Evolutionary conservation across 768 basidiomycete species (phyloP).

Genomic region (Boletus barrowsii): DNA sequence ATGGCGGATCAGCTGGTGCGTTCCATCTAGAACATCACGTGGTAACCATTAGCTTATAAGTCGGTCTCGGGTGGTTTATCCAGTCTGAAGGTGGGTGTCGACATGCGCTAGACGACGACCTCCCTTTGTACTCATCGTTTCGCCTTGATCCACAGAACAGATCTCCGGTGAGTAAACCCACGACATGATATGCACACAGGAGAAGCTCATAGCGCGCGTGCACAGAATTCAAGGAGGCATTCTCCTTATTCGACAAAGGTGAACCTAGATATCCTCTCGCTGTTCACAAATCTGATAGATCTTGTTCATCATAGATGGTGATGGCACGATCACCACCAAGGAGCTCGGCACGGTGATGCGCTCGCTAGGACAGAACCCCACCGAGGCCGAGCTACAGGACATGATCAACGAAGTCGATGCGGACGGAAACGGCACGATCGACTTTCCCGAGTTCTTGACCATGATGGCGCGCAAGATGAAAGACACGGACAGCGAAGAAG

Average conservation of each 20-base stretch:
- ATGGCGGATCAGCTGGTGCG: conserved; percentile 63
- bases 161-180: conserved; percentile 65
- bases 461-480: conserved; percentile 90
- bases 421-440: conserved; percentile 85
- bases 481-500: conserved; percentile 90
- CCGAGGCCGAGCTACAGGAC: conserved; percentile 87
- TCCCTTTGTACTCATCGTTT: not conserved
- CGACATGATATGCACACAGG: not conserved
- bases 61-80: conserved; percentile 5
- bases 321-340: conserved; percentile 88
- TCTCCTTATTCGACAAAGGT: conserved; percentile 97
- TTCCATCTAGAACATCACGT: conserved; percentile 10
- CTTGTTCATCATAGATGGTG: conserved; percentile 56
- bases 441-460: conserved; percentile 79
- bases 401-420: conserved; percentile 96
- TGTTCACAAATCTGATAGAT: not conserved
- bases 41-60: conserved; percentile 12
- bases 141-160: conserved; percentile 59
- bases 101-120: conserved; percentile 1
- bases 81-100: conserved; percentile 56
- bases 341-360: conserved; percentile 95
- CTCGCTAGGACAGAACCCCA: conserved; percentile 89
- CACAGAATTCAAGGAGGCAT: conserved; percentile 97
- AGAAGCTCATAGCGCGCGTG: conserved; percentile 1
- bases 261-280: not conserved